Evolutionary conservation across 371 early-diverging fungal genomes (phyloP).

Genomic region (Mortierella sp.): DNA sequence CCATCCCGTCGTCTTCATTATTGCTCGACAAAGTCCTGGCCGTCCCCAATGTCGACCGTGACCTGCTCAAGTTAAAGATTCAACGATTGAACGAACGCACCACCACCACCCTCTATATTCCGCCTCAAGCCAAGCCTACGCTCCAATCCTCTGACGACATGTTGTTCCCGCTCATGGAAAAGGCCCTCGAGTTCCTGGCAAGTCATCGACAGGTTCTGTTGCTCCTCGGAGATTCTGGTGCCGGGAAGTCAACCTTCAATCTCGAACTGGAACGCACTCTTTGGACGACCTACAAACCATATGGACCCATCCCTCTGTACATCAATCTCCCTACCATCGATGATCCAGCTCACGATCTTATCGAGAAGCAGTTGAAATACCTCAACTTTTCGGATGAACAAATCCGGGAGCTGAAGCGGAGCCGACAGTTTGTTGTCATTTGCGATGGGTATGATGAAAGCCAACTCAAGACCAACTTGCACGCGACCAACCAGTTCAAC

Average conservation of each 20-base stretch:
- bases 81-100: too few species aligned
- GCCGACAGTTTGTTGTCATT: conserved; percentile 15
- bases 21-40: too few species aligned
- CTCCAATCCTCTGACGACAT: background rate
- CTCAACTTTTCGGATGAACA: background rate
- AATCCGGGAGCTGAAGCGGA: conserved; percentile 8
- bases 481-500: conserved; percentile 13
- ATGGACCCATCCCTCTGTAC: conserved; percentile 11
- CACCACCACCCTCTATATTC: background rate
- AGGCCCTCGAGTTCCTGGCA: background rate
- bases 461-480: background rate
- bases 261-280: background rate
- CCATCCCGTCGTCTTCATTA: background rate
- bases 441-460: conserved; percentile 24
- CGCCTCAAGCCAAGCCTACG: conserved; percentile 1
- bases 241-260: conserved; percentile 24
- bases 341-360: background rate
- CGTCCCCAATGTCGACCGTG: too few species aligned
- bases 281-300: conserved; percentile 4
- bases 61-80: too few species aligned
- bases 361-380: conserved; percentile 5
- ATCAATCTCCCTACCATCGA: conserved; percentile 11
- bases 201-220: conserved; percentile 13
- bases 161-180: background rate
- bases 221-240: conserved; percentile 21